Base-by-base conservation (phyloP, 441 rosid species). In the Jatropha podagrica region DNA sequence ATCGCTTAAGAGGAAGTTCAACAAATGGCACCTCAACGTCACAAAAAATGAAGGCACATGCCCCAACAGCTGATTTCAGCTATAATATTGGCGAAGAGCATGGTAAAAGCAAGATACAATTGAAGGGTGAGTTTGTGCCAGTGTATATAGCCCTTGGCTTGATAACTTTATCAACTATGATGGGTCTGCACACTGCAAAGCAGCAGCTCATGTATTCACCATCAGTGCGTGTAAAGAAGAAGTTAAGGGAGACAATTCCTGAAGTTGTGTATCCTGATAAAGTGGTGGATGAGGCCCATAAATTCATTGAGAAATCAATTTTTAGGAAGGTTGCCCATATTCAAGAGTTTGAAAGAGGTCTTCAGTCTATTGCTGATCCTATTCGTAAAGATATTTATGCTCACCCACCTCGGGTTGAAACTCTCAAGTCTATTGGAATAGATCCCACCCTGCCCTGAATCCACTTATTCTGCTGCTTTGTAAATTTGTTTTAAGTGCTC, bases 281-380 rank as follows among this genome's bases (percentile, higher is more conserved):
- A 69, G 90, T 85, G 18, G 68, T 77, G 62, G 78, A 83, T 7
- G 92, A 92, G 73, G 79, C 91, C 4, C 75, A 77, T 0, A 77
- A 76, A 76, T 81, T 86, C 4, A 20, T 77, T 1, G 78, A 76
- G 20, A 83, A 77, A 68, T 87, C 92, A 0, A 83, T 88, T 78
- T 88, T 86, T 63, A 83, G 92, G 82, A 90, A 88, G 55, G 70
- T 82, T 3, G 93, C 91, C 0, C 90, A 86, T 42, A 73, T 91
- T 46, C 86, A 85, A 37, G 91, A 87, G 51, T 63, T 78, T 20
- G 27, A 78, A 49, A 70, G 64, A 52, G 65, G 70, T 7, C 13
- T 63, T 17, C 71, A 63, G 42, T 27, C 7, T 42, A 18, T 73
- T 0, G 67, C 79, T 8, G 78, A 84, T 27, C 82, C 88, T 4